Percentiles rank a stretch among this genome's conserved stretches.
Evolutionary conservation across 2,329 filamentous ascomycete species (phyloP).

Genomic region (Diplocarpon mali): DNA sequence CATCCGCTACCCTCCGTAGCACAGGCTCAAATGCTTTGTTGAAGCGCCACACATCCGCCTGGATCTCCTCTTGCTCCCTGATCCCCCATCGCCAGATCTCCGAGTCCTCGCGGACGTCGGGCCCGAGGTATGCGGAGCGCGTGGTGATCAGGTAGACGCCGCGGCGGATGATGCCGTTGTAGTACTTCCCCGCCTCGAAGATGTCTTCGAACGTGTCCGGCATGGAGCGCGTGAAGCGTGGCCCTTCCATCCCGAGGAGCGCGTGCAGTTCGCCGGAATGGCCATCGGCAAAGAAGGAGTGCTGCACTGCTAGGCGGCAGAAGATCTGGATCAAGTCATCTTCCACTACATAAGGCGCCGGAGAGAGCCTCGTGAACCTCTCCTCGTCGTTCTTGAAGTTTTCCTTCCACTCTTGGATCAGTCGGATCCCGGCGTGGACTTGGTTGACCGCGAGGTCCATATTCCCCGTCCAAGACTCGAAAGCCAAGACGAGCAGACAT

Average conservation of each 20-base stretch:
- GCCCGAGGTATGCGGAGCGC: conserved; percentile 7
- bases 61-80: conserved; percentile 11
- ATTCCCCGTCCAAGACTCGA: conserved; percentile 41
- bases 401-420: conserved; percentile 25
- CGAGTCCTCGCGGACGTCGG: conserved; percentile 6
- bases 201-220: conserved; percentile 8
- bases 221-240: conserved; percentile 11
- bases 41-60: conserved; percentile 11
- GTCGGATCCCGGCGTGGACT: conserved; percentile 13
- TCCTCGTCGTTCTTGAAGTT: conserved; percentile 6
- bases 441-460: conserved; percentile 14
- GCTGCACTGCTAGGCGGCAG: conserved; percentile 12
- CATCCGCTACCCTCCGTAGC: conserved; percentile 1
- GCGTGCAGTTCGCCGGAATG: conserved; percentile 8
- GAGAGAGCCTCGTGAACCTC: conserved; percentile 6
- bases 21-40: conserved; percentile 10
- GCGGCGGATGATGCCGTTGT: conserved; percentile 13
- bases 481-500: conserved; percentile 37
- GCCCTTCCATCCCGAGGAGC: conserved; percentile 11
- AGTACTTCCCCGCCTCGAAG: conserved; percentile 13
- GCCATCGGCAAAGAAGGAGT: conserved; percentile 13
- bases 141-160: conserved; percentile 13
- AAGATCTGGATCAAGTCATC: conserved; percentile 13
- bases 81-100: conserved; percentile 12
- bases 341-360: conserved; percentile 10